These are phyloP conservation scores for Ciborinia camelliae DNA, from an alignment of 2,329 filamentous ascomycete genomes.

Conservation along the genomic window DNA sequence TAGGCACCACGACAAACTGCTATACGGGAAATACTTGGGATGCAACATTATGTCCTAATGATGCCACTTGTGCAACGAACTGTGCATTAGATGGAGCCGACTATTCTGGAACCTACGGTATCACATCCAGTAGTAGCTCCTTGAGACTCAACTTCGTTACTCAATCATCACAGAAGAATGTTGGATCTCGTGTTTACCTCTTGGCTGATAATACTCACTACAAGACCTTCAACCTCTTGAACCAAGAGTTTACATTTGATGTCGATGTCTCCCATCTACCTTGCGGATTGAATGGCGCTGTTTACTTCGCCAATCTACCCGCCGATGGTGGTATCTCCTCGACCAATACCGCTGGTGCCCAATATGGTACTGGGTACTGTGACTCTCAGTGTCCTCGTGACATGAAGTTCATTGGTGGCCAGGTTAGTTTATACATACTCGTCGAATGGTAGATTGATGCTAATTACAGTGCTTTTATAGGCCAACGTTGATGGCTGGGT, in stretches of 20 bases:
- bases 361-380: constrained; percentile 62
- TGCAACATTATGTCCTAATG: constrained; percentile 43
- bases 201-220: constrained; percentile 60
- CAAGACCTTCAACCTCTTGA: constrained; percentile 61
- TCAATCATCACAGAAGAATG: constrained; percentile 45
- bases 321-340: constrained; percentile 54
- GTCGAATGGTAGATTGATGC: neutral
- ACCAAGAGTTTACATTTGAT: constrained; percentile 69
- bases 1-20: constrained; percentile 40
- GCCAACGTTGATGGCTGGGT: constrained; percentile 14
- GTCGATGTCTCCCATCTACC: constrained; percentile 66
- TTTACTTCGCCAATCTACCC: constrained; percentile 64
- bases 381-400: constrained; percentile 56
- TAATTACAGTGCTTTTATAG: neutral
- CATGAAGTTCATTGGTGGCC: constrained; percentile 52
- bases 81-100: constrained; percentile 54
- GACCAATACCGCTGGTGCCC: constrained; percentile 54
- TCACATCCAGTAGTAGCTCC: constrained; percentile 49
- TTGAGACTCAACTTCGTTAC: constrained; percentile 58
- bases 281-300: constrained; percentile 68
- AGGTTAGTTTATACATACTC: constrained; percentile 35
- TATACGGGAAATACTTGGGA: constrained; percentile 46
- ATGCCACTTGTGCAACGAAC: constrained; percentile 45
- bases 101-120: constrained; percentile 51
- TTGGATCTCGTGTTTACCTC: constrained; percentile 60